Conservation (phyloP, 1,284 basidiomycete genomes). For the Papiliotrema flavescens region DNA sequence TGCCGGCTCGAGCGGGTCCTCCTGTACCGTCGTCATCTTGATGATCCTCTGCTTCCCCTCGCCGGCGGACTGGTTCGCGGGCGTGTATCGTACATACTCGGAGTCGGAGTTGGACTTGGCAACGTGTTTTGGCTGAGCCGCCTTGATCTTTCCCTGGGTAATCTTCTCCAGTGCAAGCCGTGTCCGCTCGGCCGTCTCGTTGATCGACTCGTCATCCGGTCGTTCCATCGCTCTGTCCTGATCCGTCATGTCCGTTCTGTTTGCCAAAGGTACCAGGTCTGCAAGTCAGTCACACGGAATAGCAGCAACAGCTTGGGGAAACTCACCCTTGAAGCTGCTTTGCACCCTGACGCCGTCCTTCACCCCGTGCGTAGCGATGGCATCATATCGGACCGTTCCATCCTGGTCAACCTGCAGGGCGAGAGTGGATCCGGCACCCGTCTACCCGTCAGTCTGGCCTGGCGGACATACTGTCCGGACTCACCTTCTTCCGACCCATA, state of each 20-base stretch:
- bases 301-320: background rate
- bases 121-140: slow-evolving; percentile 69
- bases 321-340: slow-evolving; percentile 77
- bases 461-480: slow-evolving; percentile 16
- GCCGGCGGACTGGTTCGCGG: slow-evolving; percentile 54
- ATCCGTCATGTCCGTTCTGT: slow-evolving; percentile 84
- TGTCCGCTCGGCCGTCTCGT: slow-evolving; percentile 83
- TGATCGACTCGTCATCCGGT: slow-evolving; percentile 85
- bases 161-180: slow-evolving; percentile 87
- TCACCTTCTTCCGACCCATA: slow-evolving; percentile 88
- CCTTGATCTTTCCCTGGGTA: slow-evolving; percentile 93
- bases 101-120: slow-evolving; percentile 72
- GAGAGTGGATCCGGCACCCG: slow-evolving; percentile 84
- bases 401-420: slow-evolving; percentile 95
- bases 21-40: slow-evolving; percentile 96
- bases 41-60: slow-evolving; percentile 88
- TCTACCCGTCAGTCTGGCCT: slow-evolving; percentile 52
- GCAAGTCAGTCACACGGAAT: slow-evolving; percentile 17
- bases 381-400: slow-evolving; percentile 94
- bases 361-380: slow-evolving; percentile 92
- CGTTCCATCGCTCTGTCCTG: slow-evolving; percentile 73
- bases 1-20: slow-evolving; percentile 95
- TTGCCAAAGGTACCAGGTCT: slow-evolving; percentile 87
- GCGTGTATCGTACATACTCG: slow-evolving; percentile 93
- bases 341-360: slow-evolving; percentile 80